Base-by-base conservation (phyloP, 305 asterid species). In the Fraxinus paxiana region DNA sequence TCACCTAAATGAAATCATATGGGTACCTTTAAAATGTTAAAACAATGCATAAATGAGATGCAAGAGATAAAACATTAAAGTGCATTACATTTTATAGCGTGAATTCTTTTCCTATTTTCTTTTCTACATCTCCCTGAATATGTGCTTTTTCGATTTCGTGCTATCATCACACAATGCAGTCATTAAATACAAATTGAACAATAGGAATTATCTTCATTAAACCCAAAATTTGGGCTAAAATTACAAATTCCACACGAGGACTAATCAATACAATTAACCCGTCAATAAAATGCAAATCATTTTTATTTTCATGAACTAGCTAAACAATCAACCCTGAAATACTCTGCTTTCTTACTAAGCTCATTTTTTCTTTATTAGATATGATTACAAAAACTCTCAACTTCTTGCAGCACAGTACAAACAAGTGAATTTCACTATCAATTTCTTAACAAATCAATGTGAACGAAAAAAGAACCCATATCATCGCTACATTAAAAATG, bases 1-100 rank as follows among this genome's bases (percentile, higher is more conserved):
- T 93, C 83, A 96, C 92, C 98, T 94, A 87, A 31, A 80, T 59
- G 73, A 73, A 80, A 77, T 78, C 80, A 85, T 30, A 81, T 31
- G 78, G 46, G 38, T 1, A 59, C 17, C 51, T 76, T 37, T 3
- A 78, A 59, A 73, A 30, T 46, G 61, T 80, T 22, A n/a, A 38
- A 79, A 76, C 24, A 54, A 70, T 9, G 34, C 78, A 77, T 9
- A 79, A 38, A 65, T 13, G 67, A 26, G 73, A 70, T 33, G 31
- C 73, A 38, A 72, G 67, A 24, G 18, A 10, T 65, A 12, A 65
- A 65, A 33, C 10, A 65, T 65, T 65, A 28, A 65, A 65, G 73
- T 12, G 2, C 35, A 24, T 8, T 65, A 65, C 33, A 63, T 9
- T 63, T 7, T 37, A 59, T 18, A 59, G 31, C 2, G 6, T 18